Evolutionary conservation across 371 early-diverging fungal species (phyloP).

Genomic region (Basidiobolus meristosporus): DNA sequence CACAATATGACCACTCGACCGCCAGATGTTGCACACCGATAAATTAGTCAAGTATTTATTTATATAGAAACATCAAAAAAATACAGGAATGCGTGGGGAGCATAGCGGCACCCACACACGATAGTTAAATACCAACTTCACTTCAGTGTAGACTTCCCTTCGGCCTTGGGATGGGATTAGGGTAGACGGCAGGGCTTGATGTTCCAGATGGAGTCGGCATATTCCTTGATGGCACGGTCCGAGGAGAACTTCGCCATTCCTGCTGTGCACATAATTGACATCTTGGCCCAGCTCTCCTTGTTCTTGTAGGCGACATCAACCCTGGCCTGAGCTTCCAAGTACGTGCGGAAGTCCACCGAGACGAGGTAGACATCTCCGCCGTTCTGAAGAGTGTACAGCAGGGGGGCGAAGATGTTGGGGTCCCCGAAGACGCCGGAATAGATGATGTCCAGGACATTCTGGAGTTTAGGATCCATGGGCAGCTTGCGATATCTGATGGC

Average conservation of each 20-base stretch:
- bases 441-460: constrained; percentile 51
- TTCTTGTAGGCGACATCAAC: constrained; percentile 68
- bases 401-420: constrained; percentile 40
- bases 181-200: constrained; percentile 18
- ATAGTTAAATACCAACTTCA: no score
- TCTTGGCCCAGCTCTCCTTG: constrained; percentile 53
- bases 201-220: constrained; percentile 73
- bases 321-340: constrained; percentile 46
- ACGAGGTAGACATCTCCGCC: constrained; percentile 78
- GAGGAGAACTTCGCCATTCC: constrained; percentile 82
- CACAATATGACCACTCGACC: no score
- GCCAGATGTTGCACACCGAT: no score
- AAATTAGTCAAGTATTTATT: no score
- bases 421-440: constrained; percentile 62
- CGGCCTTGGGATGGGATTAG: no score
- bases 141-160: no score
- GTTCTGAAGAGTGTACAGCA: constrained; percentile 53
- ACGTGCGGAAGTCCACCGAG: constrained; percentile 53
- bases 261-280: constrained; percentile 70
- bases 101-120: no score
- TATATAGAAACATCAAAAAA: no score
- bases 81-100: no score
- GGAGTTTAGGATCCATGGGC: constrained; percentile 48
- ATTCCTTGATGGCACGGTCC: constrained; percentile 65
- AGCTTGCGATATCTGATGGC: constrained; percentile 49